Conservation (phyloP, 2,329 filamentous ascomycete species). For the Xylariales sp. region DNA sequence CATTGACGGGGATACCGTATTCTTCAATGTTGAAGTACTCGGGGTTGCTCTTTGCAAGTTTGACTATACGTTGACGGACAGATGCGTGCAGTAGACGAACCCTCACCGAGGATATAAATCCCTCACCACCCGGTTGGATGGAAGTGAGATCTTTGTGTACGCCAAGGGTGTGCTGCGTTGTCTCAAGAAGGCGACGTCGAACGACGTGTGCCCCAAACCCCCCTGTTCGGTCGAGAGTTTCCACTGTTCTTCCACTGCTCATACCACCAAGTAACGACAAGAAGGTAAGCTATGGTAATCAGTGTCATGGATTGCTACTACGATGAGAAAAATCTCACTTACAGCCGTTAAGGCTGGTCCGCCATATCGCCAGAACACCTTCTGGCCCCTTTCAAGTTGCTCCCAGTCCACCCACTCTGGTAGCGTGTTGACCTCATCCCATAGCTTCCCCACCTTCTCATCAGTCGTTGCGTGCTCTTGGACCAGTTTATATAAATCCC, state of each 20-base stretch:
- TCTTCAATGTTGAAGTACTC: constrained; percentile 57
- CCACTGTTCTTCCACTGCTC: constrained; percentile 68
- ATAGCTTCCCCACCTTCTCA: constrained; percentile 50
- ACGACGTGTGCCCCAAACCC: constrained; percentile 68
- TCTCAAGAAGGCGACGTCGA: constrained; percentile 59
- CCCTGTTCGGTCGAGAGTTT: constrained; percentile 69
- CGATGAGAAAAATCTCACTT: too few relatives aligned
- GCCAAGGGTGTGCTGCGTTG: constrained; percentile 70
- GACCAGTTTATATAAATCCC: constrained; percentile 62
- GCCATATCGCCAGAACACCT: constrained; percentile 73
- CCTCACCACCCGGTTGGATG: constrained; percentile 64
- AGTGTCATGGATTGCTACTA: too few relatives aligned
- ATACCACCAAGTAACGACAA: constrained; percentile 62
- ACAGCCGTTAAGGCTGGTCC: constrained; percentile 58
- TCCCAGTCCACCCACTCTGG: constrained; percentile 76
- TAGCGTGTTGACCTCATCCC: constrained; percentile 61
- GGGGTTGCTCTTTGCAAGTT: constrained; percentile 49
- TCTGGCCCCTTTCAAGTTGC: constrained; percentile 68
- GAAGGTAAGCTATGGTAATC: constrained; percentile 44
- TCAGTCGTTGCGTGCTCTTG: constrained; percentile 53
- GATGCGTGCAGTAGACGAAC: constrained; percentile 66
- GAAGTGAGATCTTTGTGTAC: constrained; percentile 60
- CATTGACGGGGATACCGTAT: constrained; percentile 66
- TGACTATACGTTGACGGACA: constrained; percentile 61
- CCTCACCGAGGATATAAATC: constrained; percentile 59